Evolutionary conservation across 2,329 filamentous ascomycete species (phyloP).

Genomic region (Orbilia blumenaviensis): DNA sequence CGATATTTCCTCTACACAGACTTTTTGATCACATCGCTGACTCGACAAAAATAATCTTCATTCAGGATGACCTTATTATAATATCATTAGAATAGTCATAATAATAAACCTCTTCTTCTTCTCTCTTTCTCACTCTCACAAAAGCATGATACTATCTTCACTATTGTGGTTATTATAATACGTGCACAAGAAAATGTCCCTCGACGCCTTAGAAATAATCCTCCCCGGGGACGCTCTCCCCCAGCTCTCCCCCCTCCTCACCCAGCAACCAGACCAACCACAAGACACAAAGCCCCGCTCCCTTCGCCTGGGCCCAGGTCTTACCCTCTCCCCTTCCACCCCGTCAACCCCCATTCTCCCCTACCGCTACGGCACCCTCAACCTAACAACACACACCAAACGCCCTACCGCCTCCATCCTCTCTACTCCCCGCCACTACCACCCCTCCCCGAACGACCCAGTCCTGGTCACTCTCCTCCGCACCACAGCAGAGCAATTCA

Average conservation of each 20-base stretch:
- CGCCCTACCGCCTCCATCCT: conserved; percentile 36
- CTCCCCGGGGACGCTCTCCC: conserved; percentile 50
- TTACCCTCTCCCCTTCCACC: conserved; percentile 43
- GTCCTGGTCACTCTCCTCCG: conserved; percentile 53
- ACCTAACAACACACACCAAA: conserved; percentile 17
- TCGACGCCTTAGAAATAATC: conserved; percentile 17
- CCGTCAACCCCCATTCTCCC: conserved; percentile 41
- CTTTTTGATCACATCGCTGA: conserved; percentile 6
- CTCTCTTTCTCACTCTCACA: neutral
- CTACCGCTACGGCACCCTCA: conserved; percentile 41
- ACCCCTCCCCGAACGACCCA: conserved; percentile 35
- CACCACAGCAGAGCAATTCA: conserved; percentile 39
- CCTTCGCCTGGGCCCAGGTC: conserved; percentile 40
- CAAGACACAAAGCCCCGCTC: conserved; percentile 34
- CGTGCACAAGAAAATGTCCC: conserved; percentile 9
- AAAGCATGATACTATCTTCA: neutral
- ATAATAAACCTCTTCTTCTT: neutral
- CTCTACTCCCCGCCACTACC: conserved; percentile 44
- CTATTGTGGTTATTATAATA: no score
- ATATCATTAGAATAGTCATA: no score
- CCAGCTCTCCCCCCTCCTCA: conserved; percentile 36
- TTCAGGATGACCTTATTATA: conserved; percentile 19
- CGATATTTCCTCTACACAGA: neutral
- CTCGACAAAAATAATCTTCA: conserved; percentile 1
- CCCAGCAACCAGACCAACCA: neutral